Percentiles rank a stretch among this genome's conserved stretches.
Conservation (phyloP, 768 basidiomycete genomes). For the Suillus clintonianus region DNA sequence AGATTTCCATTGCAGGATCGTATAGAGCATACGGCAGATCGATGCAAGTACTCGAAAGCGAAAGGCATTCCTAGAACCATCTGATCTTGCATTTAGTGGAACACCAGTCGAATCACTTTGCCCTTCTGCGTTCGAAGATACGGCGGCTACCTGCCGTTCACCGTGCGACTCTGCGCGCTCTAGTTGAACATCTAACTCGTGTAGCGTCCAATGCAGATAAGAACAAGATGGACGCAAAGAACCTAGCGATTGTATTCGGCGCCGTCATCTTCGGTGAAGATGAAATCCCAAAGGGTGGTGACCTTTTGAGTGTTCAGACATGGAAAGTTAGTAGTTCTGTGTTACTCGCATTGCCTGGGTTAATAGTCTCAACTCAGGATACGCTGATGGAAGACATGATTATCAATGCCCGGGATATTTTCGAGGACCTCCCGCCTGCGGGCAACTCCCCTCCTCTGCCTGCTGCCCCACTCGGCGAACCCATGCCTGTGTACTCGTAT, state of each 20-base stretch:
- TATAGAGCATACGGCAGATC: slow-evolving; percentile 74
- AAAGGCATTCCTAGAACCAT: not conserved
- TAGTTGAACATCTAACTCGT: slow-evolving; percentile 81
- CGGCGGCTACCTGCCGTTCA: slow-evolving; percentile 82
- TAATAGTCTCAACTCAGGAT: slow-evolving; percentile 42
- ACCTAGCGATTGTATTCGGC: slow-evolving; percentile 89
- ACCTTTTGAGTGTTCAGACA: slow-evolving; percentile 73
- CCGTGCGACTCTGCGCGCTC: slow-evolving; percentile 76
- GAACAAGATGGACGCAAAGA: slow-evolving; percentile 95
- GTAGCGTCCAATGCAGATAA: slow-evolving; percentile 65
- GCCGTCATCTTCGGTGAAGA: slow-evolving; percentile 91
- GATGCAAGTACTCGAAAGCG: slow-evolving; percentile 47
- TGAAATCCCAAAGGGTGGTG: slow-evolving; percentile 76
- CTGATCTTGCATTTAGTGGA: slow-evolving; percentile 47
- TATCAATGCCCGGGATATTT: slow-evolving; percentile 63
- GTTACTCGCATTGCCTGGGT: slow-evolving; percentile 34
- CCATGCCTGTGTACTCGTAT: slow-evolving; percentile 55
- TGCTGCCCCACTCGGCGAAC: slow-evolving; percentile 69
- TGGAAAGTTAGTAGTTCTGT: slow-evolving; percentile 57
- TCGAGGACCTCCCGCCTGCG: slow-evolving; percentile 50
- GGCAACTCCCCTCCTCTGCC: slow-evolving; percentile 70
- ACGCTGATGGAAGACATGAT: slow-evolving; percentile 87
- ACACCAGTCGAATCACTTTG: slow-evolving; percentile 70
- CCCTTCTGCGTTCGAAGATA: slow-evolving; percentile 83
- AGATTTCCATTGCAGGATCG: slow-evolving; percentile 79